A percentile compares a stretch with the other conserved stretches of the same genome.
Evolutionary conservation across 2,329 filamentous ascomycete genomes (phyloP).

Genomic region (Diplocarpon rosae): DNA sequence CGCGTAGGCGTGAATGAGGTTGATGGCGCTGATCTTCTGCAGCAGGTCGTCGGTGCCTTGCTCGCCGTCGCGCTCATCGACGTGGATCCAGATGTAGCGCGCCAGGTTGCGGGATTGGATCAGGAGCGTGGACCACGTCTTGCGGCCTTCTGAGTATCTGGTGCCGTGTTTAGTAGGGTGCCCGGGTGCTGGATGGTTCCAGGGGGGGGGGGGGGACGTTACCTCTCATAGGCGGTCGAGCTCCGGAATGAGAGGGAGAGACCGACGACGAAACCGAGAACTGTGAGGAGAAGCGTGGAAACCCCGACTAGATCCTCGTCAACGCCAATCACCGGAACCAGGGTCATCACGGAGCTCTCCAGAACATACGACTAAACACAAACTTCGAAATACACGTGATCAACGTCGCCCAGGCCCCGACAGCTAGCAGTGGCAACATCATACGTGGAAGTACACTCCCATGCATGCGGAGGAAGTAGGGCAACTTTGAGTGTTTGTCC

Average conservation of each 20-base stretch:
- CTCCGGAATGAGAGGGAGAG: slow-evolving; percentile 65
- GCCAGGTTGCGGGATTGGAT: slow-evolving; percentile 56
- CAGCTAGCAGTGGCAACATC: slow-evolving; percentile 54
- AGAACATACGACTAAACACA: slow-evolving; percentile 4
- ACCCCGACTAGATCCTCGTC: slow-evolving; percentile 36
- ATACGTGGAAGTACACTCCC: slow-evolving; percentile 66
- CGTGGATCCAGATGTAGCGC: slow-evolving; percentile 76
- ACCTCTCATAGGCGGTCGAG: slow-evolving; percentile 64
- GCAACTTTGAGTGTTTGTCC: slow-evolving; percentile 67
- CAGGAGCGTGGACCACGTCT: slow-evolving; percentile 50
- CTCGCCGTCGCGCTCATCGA: slow-evolving; percentile 43
- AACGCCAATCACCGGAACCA: neutral
- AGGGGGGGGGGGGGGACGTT: neutral
- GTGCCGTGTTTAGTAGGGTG: neutral
- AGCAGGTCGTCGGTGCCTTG: slow-evolving; percentile 55
- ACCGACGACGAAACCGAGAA: slow-evolving; percentile 74
- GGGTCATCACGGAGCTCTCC: neutral
- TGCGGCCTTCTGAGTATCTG: slow-evolving; percentile 48
- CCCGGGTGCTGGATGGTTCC: neutral
- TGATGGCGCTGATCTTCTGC: slow-evolving; percentile 55
- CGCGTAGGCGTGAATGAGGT: slow-evolving; percentile 66
- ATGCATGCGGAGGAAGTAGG: slow-evolving; percentile 63
- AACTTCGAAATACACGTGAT: slow-evolving; percentile 45
- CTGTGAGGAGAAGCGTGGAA: slow-evolving; percentile 56
- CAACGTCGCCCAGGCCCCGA: slow-evolving; percentile 53